Percentiles rank a stretch among this genome's conserved stretches.
phyloP scores from a whole-genome alignment of 257 asterid genomes.

The Petunia axillaris region DNA sequence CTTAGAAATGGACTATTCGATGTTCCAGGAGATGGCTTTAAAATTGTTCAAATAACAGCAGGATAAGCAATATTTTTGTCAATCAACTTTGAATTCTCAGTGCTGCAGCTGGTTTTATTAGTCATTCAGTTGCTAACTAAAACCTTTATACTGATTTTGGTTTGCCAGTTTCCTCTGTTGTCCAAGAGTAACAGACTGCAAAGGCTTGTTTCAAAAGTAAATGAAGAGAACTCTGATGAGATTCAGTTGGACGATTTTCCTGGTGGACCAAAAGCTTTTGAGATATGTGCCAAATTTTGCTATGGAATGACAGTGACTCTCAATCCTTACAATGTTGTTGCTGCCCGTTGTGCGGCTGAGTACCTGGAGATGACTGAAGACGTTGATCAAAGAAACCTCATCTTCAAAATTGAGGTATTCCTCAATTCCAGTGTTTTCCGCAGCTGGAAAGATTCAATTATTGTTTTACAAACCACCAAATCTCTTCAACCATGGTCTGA shows the following conservation, averaged over 20 bases:
- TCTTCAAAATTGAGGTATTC: conserved; percentile 78
- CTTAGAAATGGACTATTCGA: neutral
- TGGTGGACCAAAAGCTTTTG: conserved; percentile 90
- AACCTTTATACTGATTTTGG: conserved; percentile 4
- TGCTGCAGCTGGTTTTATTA: neutral
- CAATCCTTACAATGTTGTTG: conserved; percentile 81
- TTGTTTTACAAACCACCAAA: conserved; percentile 77
- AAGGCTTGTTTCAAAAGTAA: conserved; percentile 51
- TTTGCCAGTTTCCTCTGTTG: conserved; percentile 81
- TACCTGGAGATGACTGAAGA: conserved; percentile 91
- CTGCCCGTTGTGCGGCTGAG: conserved; percentile 90
- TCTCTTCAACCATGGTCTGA: conserved; percentile 84
- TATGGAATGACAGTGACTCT: conserved; percentile 87
- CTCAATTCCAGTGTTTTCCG: conserved; percentile 79
- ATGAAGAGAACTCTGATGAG: conserved; percentile 53
- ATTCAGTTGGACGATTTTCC: conserved; percentile 72
- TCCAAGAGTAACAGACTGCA: conserved; percentile 82
- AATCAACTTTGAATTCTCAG: neutral
- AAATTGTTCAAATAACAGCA: neutral
- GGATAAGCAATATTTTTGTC: neutral
- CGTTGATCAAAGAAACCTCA: conserved; percentile 76
- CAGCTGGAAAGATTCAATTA: conserved; percentile 93
- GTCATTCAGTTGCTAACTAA: neutral
- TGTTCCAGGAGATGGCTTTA: neutral
- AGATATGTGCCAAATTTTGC: conserved; percentile 91